Conservation (phyloP, 768 basidiomycete species). For the Russula griseocarnosa region DNA sequence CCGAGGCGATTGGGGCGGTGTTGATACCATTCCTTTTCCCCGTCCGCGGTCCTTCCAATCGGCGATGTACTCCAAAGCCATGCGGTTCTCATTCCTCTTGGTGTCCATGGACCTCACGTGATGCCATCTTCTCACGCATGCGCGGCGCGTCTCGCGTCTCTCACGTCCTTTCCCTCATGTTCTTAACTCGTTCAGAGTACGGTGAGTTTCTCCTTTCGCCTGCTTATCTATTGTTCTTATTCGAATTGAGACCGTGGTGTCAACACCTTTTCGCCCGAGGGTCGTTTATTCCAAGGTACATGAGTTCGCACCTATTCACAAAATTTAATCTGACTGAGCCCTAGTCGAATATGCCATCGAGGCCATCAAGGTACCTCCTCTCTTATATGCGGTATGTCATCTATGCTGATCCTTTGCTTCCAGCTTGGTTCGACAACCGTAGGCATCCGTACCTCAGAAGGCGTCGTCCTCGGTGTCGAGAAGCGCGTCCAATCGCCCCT, state of each 20-base stretch:
- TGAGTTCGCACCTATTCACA: constrained; percentile 3
- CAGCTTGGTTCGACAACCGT: constrained; percentile 98
- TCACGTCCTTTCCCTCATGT: constrained; percentile 48
- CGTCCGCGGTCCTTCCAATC: not conserved
- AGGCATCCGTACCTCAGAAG: constrained; percentile 85
- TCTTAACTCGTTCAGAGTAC: constrained; percentile 94
- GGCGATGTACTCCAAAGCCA: not conserved
- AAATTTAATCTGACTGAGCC: constrained; percentile 26
- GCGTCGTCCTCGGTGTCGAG: constrained; percentile 93
- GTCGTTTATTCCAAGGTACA: constrained; percentile 94
- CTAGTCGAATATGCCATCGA: constrained; percentile 99
- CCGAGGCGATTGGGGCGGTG: not conserved
- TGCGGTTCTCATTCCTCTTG: too few relatives aligned
- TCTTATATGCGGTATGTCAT: not conserved
- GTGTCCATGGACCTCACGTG: constrained; percentile 13
- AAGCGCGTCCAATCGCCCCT: constrained; percentile 97
- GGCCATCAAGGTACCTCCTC: constrained; percentile 81
- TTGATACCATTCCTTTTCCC: not conserved
- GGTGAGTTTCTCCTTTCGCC: constrained; percentile 42
- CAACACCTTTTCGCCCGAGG: constrained; percentile 98
- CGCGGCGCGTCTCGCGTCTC: constrained; percentile 12
- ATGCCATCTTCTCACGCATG: constrained; percentile 19
- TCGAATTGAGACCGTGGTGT: constrained; percentile 80
- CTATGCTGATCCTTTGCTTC: constrained; percentile 11
- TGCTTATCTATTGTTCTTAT: constrained; percentile 8